phyloP scores from a whole-genome alignment of 768 basidiomycete species.

The Kwoniella shandongensis region DNA sequence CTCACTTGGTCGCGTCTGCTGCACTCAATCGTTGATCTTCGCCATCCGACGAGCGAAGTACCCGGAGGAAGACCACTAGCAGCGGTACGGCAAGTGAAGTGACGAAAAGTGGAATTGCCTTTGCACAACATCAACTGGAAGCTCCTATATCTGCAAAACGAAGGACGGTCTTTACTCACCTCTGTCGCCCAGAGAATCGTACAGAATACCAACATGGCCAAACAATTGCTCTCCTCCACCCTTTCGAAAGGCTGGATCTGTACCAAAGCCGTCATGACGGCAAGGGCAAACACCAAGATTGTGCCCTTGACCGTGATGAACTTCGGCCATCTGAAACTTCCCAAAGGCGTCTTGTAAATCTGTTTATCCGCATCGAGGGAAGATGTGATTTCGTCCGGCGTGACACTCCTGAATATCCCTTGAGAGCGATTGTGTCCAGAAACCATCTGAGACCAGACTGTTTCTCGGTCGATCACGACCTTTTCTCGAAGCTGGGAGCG shows the following conservation, averaged over 20 bases:
- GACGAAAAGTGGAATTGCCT: conserved; percentile 98
- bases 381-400: conserved; percentile 55
- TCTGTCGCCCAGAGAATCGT: conserved; percentile 96
- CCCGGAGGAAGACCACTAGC: conserved; percentile 77
- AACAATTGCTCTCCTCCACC: conserved; percentile 77
- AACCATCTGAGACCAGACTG: conserved; percentile 70
- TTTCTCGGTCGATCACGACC: conserved; percentile 90
- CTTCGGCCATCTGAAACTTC: conserved; percentile 58
- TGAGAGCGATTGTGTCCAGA: conserved; percentile 68
- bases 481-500: conserved; percentile 84
- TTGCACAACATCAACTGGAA: conserved; percentile 3
- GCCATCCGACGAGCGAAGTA: conserved; percentile 66
- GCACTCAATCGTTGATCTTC: conserved; percentile 60
- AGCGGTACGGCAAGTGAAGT: conserved; percentile 88
- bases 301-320: conserved; percentile 65
- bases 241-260: conserved; percentile 59
- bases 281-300: conserved; percentile 62
- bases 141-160: neutral
- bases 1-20: conserved; percentile 77
- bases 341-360: conserved; percentile 65
- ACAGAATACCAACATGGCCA: conserved; percentile 83
- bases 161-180: conserved; percentile 58
- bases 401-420: conserved; percentile 44
- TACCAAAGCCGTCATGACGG: conserved; percentile 63
- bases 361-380: conserved; percentile 58